These are phyloP conservation scores for Trichoderma semiorbis DNA, from an alignment of 2,329 filamentous ascomycete species.

Conservation along the genomic window DNA sequence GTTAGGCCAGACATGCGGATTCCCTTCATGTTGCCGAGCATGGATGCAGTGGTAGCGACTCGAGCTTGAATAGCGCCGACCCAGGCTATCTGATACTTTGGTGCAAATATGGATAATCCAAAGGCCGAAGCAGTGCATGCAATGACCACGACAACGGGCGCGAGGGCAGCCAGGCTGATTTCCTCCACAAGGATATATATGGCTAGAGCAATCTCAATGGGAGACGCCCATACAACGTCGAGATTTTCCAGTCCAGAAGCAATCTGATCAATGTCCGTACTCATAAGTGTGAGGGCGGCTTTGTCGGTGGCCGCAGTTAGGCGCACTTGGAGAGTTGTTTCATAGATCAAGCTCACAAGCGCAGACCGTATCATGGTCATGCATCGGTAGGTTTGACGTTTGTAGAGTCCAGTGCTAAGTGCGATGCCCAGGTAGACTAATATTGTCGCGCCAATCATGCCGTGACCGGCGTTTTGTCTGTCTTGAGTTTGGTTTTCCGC, in stretches of 20 bases:
- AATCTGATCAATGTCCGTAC: constrained; percentile 40
- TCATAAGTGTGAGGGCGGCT: constrained; percentile 41
- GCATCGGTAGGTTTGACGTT: constrained; percentile 30
- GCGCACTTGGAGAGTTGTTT: constrained; percentile 37
- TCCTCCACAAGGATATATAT: constrained; percentile 33
- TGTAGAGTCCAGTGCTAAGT: constrained; percentile 23
- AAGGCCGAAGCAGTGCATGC: constrained; percentile 8
- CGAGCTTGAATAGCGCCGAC: constrained; percentile 29
- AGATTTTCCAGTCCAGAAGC: constrained; percentile 26
- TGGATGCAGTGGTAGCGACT: constrained; percentile 24
- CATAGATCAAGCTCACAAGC: constrained; percentile 45
- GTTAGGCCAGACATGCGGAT: constrained; percentile 42
- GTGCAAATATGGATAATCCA: neutral
- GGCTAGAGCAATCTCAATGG: constrained; percentile 34
- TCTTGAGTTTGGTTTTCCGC: constrained; percentile 19
- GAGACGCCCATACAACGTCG: constrained; percentile 35
- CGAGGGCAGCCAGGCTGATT: constrained; percentile 23
- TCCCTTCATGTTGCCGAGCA: constrained; percentile 35
- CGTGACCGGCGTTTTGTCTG: constrained; percentile 32
- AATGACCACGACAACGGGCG: constrained; percentile 24
- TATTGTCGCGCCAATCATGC: constrained; percentile 38
- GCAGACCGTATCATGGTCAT: constrained; percentile 35
- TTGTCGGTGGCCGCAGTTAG: constrained; percentile 29
- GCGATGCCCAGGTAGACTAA: constrained; percentile 40
- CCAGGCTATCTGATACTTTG: constrained; percentile 26